A percentile compares a stretch with the other conserved stretches of the same genome.
Evolutionary conservation across 1,284 basidiomycete species (phyloP).

Genomic region (Takashimella koratensis): DNA sequence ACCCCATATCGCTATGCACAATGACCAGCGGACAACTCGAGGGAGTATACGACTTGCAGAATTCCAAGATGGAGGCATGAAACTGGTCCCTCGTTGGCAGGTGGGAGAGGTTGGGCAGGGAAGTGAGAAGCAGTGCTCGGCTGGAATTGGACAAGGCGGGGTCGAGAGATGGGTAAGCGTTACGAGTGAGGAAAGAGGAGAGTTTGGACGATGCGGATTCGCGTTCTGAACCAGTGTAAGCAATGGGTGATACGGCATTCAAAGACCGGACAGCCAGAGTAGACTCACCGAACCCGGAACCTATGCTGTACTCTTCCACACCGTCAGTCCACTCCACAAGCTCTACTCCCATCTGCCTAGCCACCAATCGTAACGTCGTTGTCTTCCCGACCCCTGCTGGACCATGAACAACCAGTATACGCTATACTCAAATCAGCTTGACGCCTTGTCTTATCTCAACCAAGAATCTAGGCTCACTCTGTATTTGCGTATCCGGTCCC

Average conservation of each 20-base stretch:
- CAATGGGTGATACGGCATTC: too few species aligned
- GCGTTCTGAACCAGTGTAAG: slow-evolving; percentile 44
- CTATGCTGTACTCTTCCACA: slow-evolving; percentile 44
- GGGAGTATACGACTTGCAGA: slow-evolving; percentile 52
- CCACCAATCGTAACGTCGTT: slow-evolving; percentile 70
- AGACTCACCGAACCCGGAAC: slow-evolving; percentile 29
- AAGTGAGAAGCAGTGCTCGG: slow-evolving; percentile 75
- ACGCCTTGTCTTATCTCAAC: background rate
- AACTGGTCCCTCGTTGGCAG: slow-evolving; percentile 68
- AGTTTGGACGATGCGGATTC: slow-evolving; percentile 72
- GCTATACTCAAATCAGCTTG: slow-evolving; percentile 50
- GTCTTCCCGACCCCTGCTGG: slow-evolving; percentile 91
- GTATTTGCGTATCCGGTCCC: slow-evolving; percentile 67
- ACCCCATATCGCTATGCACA: slow-evolving; percentile 76
- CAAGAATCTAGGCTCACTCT: slow-evolving; percentile 57
- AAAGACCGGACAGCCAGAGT: too few species aligned
- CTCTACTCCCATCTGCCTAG: slow-evolving; percentile 71
- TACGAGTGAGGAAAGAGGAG: slow-evolving; percentile 67
- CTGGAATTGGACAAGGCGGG: slow-evolving; percentile 24
- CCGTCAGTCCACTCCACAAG: slow-evolving; percentile 75
- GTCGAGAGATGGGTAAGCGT: slow-evolving; percentile 61
- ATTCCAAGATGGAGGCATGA: slow-evolving; percentile 63
- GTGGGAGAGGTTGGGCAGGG: slow-evolving; percentile 86
- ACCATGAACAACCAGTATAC: slow-evolving; percentile 80
- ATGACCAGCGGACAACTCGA: slow-evolving; percentile 68